These are phyloP conservation scores for Rhizophagus sp. DNA, from an alignment of 192 early-diverging fungal genomes.

Conservation along the genomic window DNA sequence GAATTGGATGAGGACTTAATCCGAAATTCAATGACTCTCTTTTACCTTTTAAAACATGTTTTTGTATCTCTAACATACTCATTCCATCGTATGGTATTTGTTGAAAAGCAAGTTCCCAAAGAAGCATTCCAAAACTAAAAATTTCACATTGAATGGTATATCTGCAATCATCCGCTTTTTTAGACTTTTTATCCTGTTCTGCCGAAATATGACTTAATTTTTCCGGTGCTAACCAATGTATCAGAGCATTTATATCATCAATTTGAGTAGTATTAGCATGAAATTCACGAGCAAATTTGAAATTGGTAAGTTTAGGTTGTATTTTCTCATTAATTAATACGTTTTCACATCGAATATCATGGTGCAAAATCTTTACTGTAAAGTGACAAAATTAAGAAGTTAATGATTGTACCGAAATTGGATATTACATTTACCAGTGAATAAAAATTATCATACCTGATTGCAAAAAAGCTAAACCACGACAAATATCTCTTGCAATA, in stretches of 20 bases:
- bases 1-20: neutral
- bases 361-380: conserved; percentile 7
- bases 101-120: conserved; percentile 16
- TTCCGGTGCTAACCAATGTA: conserved; percentile 29
- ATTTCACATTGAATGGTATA: conserved; percentile 32
- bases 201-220: neutral
- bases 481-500: conserved; percentile 21
- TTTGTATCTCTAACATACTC: neutral
- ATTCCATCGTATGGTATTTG: neutral
- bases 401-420: neutral
- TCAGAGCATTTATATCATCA: neutral
- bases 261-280: neutral
- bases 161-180: neutral
- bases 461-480: conserved; percentile 26
- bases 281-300: conserved; percentile 6
- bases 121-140: conserved; percentile 22
- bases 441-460: neutral
- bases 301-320: conserved; percentile 20
- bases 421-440: neutral
- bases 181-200: neutral
- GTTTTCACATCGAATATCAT: conserved; percentile 31
- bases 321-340: neutral
- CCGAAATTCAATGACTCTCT: conserved; percentile 1
- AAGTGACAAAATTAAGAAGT: neutral
- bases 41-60: conserved; percentile 5